Percentiles rank a stretch among this genome's conserved stretches.
These are phyloP conservation scores for Teunomyces gatunensis DNA, from an alignment of 805 yeast genomes.

Conservation along the genomic window DNA sequence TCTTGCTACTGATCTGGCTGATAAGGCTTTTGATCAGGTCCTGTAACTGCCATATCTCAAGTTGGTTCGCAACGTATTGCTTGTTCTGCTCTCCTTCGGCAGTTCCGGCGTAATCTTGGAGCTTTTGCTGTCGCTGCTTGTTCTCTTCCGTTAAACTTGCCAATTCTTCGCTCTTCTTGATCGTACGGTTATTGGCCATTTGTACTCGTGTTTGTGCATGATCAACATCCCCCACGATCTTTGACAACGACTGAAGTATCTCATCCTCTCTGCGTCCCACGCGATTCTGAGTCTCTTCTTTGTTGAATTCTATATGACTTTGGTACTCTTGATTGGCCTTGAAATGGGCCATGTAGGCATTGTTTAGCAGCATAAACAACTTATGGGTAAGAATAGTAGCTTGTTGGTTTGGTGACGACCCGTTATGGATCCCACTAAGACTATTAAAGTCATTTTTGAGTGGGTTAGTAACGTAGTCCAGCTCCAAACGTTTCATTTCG, in stretches of 20 bases:
- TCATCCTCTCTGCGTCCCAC: conserved; percentile 45
- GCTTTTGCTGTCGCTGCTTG: conserved; percentile 24
- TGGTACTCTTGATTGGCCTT: conserved; percentile 43
- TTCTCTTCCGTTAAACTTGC: conserved; percentile 22
- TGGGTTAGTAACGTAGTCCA: conserved; percentile 70
- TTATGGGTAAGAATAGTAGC: conserved; percentile 55
- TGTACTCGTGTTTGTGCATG: conserved; percentile 37
- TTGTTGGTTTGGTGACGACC: conserved; percentile 28
- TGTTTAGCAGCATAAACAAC: conserved; percentile 54
- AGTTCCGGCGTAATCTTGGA: conserved; percentile 23
- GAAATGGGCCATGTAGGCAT: conserved; percentile 42
- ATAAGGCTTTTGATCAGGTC: conserved; percentile 43
- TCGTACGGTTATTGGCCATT: conserved; percentile 30
- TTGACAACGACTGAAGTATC: conserved; percentile 42
- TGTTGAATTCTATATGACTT: conserved; percentile 28
- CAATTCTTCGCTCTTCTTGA: conserved; percentile 30
- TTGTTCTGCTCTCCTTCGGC: conserved; percentile 16
- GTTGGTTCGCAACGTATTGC: conserved; percentile 35
- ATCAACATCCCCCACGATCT: conserved; percentile 45
- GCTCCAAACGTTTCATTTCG: conserved; percentile 58
- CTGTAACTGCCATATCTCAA: conserved; percentile 44
- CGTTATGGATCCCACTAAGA: conserved; percentile 49
- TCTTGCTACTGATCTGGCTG: conserved; percentile 44
- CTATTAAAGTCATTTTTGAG: conserved; percentile 48
- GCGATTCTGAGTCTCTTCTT: conserved; percentile 39